These are phyloP conservation scores for Cladorrhinum samala DNA, from an alignment of 495 filamentous ascomycete genomes.

Conservation along the genomic window DNA sequence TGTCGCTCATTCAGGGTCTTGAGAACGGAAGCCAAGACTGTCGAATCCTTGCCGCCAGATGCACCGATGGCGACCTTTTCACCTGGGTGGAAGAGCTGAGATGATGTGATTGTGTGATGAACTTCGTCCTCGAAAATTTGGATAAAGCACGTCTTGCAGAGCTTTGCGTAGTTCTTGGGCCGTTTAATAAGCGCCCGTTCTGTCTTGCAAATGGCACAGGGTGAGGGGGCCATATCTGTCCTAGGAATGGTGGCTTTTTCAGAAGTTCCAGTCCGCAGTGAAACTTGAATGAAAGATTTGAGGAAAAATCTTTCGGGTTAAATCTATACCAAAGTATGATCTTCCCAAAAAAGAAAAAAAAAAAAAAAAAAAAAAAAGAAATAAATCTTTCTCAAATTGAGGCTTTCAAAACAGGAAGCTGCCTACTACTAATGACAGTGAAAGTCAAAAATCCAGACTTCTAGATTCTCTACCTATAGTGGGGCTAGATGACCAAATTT, in stretches of 20 bases:
- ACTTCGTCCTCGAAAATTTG: conserved; percentile 84
- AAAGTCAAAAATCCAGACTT: conserved; percentile 1
- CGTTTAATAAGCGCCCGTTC: conserved; percentile 82
- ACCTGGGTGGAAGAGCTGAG: conserved; percentile 71
- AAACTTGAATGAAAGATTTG: background rate
- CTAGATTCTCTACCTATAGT: background rate
- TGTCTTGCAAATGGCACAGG: conserved; percentile 69
- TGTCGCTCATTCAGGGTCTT: conserved; percentile 92
- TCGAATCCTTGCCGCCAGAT: conserved; percentile 96
- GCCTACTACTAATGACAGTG: no score
- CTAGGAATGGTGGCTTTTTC: background rate
- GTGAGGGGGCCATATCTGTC: conserved; percentile 41
- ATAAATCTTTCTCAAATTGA: background rate
- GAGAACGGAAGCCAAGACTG: conserved; percentile 87
- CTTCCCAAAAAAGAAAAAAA: no score
- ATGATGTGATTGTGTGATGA: conserved; percentile 79
- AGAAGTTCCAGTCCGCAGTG: background rate
- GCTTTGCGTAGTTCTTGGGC: conserved; percentile 86
- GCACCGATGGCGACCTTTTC: conserved; percentile 92
- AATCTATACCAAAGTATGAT: no score
- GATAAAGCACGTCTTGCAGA: conserved; percentile 87
- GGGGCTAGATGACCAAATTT: background rate
- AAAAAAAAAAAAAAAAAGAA: no score
- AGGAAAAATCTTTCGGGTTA: no score
- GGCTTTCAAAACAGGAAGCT: background rate